Base-by-base conservation (phyloP, 2,329 filamentous ascomycete genomes). In the Amauroascus niger region DNA sequence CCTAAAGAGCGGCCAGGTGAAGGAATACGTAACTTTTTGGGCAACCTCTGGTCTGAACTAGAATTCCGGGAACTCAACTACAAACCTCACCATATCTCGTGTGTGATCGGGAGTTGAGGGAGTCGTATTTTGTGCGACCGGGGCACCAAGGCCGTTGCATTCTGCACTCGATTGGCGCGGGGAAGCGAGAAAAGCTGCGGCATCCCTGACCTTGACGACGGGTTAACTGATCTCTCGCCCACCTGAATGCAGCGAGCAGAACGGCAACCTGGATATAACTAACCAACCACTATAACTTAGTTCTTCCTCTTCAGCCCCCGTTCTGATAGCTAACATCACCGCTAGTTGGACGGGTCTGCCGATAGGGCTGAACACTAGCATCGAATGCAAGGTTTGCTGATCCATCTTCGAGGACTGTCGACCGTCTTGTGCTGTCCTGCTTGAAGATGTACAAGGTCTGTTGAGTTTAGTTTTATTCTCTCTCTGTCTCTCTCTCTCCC, bases 331-430 rank as follows among this genome's bases (percentile, higher is more conserved):
- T 43, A 39, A 28, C 13, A 41, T 50, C 48, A 41, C 35, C 48
- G 24, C 37, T 50, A 50, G 48, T 41, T 41, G 48, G 37, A 41
- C n/a, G 48, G 48, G 20, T 50, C 48, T 32, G 48, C 48, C 48
- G 48, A 43, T 50, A 50, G 48, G 48, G 48, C 48, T 50, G 48
- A 50, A 32, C 13, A 33, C 48, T 50, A 40, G 47, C 35, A 26
- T 37, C 46, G 32, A 49, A 37, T 49, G 46, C 33, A 11, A 7
- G 33, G 33, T 35, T 11, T 3, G 30, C 20, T 30, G 26, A 5
- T 9, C 9, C 4, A 30, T 37, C 13, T 16, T 37, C 33, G n/a
- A 37, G 33, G 13, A 37, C 6, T 4, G 18, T 37, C 32, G 22
- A 37, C 35, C 9, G 11, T 24, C 37, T 41, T 14, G 33, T 11